Evolutionary conservation across 345 rosid genomes (phyloP), one percentile per base, ranked within the genome.

Genomic region (Lepidium africanum): DNA sequence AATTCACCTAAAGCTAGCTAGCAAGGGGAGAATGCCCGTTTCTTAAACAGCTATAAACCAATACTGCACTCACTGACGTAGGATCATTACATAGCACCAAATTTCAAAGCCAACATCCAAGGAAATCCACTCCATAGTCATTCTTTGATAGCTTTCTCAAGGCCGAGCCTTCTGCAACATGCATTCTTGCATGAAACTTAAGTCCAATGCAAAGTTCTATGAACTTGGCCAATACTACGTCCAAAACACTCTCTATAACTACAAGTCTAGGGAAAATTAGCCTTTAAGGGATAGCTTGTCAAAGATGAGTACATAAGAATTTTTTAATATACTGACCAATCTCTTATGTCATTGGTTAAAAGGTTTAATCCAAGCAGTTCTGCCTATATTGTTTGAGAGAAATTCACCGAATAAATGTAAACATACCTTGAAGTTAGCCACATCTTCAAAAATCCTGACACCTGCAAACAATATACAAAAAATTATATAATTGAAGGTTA

Each of bases 361-460:
- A 23, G 40, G 10, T 7, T 9, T 50, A 19, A 17, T 19, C 10
- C 16, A 60, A 15, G 11, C 43, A 67, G 21, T 40, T 62, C 40
- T 54, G 19, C 36, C 63, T 53, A 32, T 25, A 49, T 23, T 53
- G 56, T 53, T 62, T 54, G 14, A 57, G 35, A 48, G 4, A 39
- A 40, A 14, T 41, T 57, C 23, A 40, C 55, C 35, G 40, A 65
- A 10, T 59, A 36, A 43, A 59, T 16, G 37, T 60, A 45, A 13
- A 40, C 48, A 71, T 87, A 93, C 98, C 98, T 93, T 93, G 62
- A 78, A 56, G 74, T 86, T 78, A 61, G 91, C 81, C 48, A 87
- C 82, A 71, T 93, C 96, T 82, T 93, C 97, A 78, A 93, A 86
- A 77, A 93, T 88, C 83, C 98, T 84, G 71, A 88, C 83, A 77